A percentile compares a stretch with the other conserved stretches of the same genome.
Evolutionary conservation across 169 alveolate genomes (phyloP).

Genomic region (Plasmodium billcollinsi): DNA sequence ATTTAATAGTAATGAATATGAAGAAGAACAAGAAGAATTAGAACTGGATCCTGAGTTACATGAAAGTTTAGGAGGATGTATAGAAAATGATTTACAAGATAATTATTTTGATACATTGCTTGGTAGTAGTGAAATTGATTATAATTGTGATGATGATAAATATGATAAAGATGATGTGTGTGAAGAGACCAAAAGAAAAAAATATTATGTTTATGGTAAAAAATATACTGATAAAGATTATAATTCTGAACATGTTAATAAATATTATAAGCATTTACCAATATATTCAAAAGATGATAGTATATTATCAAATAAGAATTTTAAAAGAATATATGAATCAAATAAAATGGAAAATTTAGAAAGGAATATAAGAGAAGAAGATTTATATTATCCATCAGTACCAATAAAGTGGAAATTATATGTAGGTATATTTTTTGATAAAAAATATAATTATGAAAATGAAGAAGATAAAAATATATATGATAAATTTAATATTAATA

Average conservation of each 20-base stretch:
- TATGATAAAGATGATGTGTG: slow-evolving; percentile 50
- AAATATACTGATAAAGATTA: slow-evolving; percentile 33
- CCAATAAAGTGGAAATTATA: slow-evolving; percentile 79
- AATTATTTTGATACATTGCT: slow-evolving; percentile 41
- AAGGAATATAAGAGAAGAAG: slow-evolving; percentile 79
- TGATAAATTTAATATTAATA: slow-evolving; percentile 49
- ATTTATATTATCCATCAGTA: slow-evolving; percentile 77
- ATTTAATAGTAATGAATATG: no score
- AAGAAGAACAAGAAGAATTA: neutral
- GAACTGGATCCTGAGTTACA: slow-evolving; percentile 46
- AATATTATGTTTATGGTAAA: slow-evolving; percentile 48
- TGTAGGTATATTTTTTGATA: slow-evolving; percentile 69
- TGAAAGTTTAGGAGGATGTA: slow-evolving; percentile 57
- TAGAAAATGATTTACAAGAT: slow-evolving; percentile 46
- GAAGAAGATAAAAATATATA: slow-evolving; percentile 22
- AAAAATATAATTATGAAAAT: slow-evolving; percentile 63
- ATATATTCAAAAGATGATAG: slow-evolving; percentile 21
- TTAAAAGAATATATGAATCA: slow-evolving; percentile 33
- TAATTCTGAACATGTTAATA: slow-evolving; percentile 25
- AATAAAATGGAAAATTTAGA: slow-evolving; percentile 72
- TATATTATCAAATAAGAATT: slow-evolving; percentile 3
- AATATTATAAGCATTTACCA: slow-evolving; percentile 53
- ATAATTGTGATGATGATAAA: slow-evolving; percentile 35
- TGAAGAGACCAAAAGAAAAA: slow-evolving; percentile 71
- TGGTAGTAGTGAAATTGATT: slow-evolving; percentile 33